phyloP scores from a whole-genome alignment of 768 basidiomycete species.

The Rhizopogon vesiculosus region DNA sequence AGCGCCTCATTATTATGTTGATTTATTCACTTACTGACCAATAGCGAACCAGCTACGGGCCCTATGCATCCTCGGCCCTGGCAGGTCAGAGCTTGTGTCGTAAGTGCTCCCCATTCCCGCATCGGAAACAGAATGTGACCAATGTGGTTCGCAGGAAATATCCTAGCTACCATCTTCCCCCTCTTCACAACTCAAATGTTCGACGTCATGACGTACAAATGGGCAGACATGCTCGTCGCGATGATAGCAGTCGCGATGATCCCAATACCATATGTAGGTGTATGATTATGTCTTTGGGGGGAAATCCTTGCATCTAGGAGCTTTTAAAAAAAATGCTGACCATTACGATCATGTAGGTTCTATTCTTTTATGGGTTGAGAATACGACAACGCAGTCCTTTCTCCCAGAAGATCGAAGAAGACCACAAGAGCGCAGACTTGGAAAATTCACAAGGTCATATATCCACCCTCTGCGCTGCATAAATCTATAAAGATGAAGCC shows the following conservation, averaged over 20 bases:
- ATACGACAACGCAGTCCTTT: slow-evolving; percentile 29
- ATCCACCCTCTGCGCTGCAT: background rate
- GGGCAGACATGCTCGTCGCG: slow-evolving; percentile 57
- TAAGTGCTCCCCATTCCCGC: slow-evolving; percentile 20
- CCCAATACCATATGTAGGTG: slow-evolving; percentile 55
- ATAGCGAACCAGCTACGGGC: slow-evolving; percentile 36
- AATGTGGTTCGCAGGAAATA: slow-evolving; percentile 34
- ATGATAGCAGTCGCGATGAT: slow-evolving; percentile 48
- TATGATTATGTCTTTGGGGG: no score
- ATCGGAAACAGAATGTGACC: background rate
- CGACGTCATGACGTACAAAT: slow-evolving; percentile 46
- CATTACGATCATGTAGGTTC: slow-evolving; percentile 11
- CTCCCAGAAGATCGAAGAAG: slow-evolving; percentile 13
- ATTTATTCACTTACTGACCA: slow-evolving; percentile 1
- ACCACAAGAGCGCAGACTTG: background rate
- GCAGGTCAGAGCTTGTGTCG: slow-evolving; percentile 32
- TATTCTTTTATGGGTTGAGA: slow-evolving; percentile 25
- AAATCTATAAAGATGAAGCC: background rate
- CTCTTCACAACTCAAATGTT: slow-evolving; percentile 63
- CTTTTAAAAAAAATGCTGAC: background rate
- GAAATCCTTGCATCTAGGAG: no score
- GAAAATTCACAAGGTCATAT: background rate
- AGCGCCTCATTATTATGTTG: slow-evolving; percentile 7
- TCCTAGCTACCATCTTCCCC: slow-evolving; percentile 50
- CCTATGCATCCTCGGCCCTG: slow-evolving; percentile 58